These are phyloP conservation scores for Rosa rugosa DNA, from an alignment of 306 rosid species.

Conservation along the genomic window DNA sequence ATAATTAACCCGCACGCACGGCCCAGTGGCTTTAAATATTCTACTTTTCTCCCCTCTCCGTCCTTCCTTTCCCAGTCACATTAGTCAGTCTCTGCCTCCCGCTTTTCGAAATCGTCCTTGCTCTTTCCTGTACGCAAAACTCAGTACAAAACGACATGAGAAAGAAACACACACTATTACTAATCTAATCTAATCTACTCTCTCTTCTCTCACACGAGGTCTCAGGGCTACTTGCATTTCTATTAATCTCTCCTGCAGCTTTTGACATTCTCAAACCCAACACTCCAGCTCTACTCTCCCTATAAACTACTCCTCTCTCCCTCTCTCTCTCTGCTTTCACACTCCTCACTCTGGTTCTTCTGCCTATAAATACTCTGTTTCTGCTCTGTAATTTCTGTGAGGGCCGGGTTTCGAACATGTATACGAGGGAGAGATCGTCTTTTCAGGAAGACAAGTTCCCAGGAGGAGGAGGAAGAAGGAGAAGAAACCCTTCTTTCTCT, in stretches of 20 bases:
- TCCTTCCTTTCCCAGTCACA: conserved; percentile 1
- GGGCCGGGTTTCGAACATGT: conserved; percentile 25
- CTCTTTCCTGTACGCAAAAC: conserved; percentile 36
- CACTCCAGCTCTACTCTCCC: conserved; percentile 54
- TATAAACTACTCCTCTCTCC: conserved; percentile 24
- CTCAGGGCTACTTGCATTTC: conserved; percentile 31
- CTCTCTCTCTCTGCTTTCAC: neutral
- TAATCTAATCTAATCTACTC: conserved; percentile 5
- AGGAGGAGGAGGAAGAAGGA: conserved; percentile 38
- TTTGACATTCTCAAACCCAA: conserved; percentile 50
- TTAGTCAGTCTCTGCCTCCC: conserved; percentile 10
- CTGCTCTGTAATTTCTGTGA: conserved; percentile 2
- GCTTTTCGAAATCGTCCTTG: conserved; percentile 18
- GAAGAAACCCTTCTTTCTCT: conserved; percentile 73
- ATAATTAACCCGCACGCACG: conserved; percentile 68
- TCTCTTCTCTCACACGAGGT: conserved; percentile 39
- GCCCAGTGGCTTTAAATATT: conserved; percentile 17
- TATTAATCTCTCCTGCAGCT: conserved; percentile 40
- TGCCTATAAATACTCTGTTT: conserved; percentile 22
- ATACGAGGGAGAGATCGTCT: conserved; percentile 30
- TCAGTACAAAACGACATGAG: conserved; percentile 36
- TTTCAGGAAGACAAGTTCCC: conserved; percentile 25
- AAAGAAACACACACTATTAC: conserved; percentile 14
- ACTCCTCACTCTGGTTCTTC: neutral
- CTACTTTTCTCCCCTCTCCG: neutral